These are phyloP conservation scores for Geosmithia putterillii DNA, from an alignment of 2,329 filamentous ascomycete species.

Conservation along the genomic window DNA sequence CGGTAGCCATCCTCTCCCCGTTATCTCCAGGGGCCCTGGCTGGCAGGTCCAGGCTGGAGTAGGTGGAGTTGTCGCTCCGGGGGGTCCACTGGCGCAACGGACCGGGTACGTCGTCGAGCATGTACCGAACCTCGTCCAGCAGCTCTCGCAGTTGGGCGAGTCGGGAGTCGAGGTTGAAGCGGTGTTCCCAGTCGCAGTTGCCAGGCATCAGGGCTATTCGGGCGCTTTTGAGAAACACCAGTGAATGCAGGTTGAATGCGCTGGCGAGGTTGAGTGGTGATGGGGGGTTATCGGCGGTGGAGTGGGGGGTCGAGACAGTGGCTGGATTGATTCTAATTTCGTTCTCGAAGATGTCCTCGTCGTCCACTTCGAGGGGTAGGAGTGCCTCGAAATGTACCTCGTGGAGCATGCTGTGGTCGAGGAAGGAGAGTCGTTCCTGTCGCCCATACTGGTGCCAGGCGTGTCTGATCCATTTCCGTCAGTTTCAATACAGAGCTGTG, in stretches of 20 bases:
- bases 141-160: conserved; percentile 8
- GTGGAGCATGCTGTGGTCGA: conserved; percentile 14
- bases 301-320: conserved; percentile 2
- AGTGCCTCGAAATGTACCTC: conserved; percentile 17
- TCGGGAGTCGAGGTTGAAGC: background rate
- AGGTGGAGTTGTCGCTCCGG: background rate
- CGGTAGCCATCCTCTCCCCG: background rate
- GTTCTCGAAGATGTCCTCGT: conserved; percentile 16
- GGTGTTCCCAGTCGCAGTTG: background rate
- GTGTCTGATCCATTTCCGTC: conserved; percentile 4
- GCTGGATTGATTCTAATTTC: conserved; percentile 1
- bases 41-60: background rate
- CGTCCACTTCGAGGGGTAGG: conserved; percentile 17
- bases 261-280: conserved; percentile 10
- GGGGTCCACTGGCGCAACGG: background rate
- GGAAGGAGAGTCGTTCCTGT: conserved; percentile 11
- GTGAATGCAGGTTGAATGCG: conserved; percentile 15
- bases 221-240: conserved; percentile 11
- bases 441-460: conserved; percentile 9
- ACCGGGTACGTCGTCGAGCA: conserved; percentile 13
- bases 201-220: conserved; percentile 7
- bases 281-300: background rate
- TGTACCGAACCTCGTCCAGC: conserved; percentile 15
- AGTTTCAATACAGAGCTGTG: background rate
- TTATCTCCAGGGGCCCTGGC: background rate